phyloP scores from a whole-genome alignment of 805 yeast genomes.

The Kodamaea neixiangensis region DNA sequence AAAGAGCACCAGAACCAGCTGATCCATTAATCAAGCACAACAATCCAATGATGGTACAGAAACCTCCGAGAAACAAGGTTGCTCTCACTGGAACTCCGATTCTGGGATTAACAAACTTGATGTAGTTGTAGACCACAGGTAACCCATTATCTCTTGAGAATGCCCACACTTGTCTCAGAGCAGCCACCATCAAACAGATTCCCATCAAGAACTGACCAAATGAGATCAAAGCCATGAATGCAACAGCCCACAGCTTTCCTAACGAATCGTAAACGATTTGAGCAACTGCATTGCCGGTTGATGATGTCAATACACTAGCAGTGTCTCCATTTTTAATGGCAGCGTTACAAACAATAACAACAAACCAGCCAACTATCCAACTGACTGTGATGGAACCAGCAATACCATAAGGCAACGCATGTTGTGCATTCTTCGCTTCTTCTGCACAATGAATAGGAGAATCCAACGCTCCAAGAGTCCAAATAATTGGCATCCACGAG shows the following conservation, averaged over 20 bases:
- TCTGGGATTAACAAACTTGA: conserved; percentile 57
- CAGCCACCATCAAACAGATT: conserved; percentile 59
- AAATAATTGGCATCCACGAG: conserved; percentile 65
- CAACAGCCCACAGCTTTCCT: conserved; percentile 66
- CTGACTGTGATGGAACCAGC: conserved; percentile 57
- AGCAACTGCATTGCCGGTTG: conserved; percentile 64
- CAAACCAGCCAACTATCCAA: conserved; percentile 58
- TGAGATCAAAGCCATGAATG: conserved; percentile 59
- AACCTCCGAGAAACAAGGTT: conserved; percentile 50
- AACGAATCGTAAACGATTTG: conserved; percentile 62
- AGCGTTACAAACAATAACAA: conserved; percentile 55
- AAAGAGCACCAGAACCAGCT: conserved; percentile 64
- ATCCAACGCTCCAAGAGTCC: conserved; percentile 78
- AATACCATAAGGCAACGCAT: conserved; percentile 67
- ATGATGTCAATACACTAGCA: conserved; percentile 41
- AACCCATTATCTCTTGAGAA: conserved; percentile 79
- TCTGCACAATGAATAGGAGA: conserved; percentile 71
- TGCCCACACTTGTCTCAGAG: conserved; percentile 73
- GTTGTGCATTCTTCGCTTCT: conserved; percentile 38
- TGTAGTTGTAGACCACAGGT: conserved; percentile 54
- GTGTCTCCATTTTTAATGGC: conserved; percentile 52
- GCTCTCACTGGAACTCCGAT: conserved; percentile 67
- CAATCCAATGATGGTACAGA: conserved; percentile 55
- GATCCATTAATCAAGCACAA: conserved; percentile 57
- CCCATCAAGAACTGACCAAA: conserved; percentile 69